Percentiles rank a stretch among this genome's conserved stretches.
phyloP scores from a whole-genome alignment of 164 flowering plant genomes.

The Dillenia turbinata region DNA sequence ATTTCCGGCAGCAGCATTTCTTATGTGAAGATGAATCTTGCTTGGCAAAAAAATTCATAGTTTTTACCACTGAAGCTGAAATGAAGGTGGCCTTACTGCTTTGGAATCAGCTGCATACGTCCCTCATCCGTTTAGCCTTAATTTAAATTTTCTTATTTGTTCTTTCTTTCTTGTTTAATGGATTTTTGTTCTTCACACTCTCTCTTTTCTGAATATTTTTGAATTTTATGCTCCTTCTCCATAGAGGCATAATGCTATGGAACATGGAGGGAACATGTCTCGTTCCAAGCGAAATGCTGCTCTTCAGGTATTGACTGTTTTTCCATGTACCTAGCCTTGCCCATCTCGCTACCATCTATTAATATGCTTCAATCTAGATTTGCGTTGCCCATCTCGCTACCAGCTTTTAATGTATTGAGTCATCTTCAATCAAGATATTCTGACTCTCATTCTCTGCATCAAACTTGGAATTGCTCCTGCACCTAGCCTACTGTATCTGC shows the following conservation, averaged over 20 bases:
- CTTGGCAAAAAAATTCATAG: constrained; percentile 82
- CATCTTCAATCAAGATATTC: no score
- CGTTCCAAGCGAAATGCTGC: constrained; percentile 88
- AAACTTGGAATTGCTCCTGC: no score
- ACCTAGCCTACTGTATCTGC: no score
- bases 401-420: no score
- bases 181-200: neutral
- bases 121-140: neutral
- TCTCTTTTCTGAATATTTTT: neutral
- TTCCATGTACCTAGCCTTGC: no score
- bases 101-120: neutral
- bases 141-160: neutral
- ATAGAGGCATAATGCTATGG: constrained; percentile 81
- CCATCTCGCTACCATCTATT: no score
- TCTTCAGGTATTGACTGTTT: constrained; percentile 51
- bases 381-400: no score
- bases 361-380: no score
- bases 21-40: constrained; percentile 92
- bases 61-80: constrained; percentile 78
- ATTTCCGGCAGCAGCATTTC: constrained; percentile 81
- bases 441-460: no score
- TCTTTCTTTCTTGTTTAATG: neutral
- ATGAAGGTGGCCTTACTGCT: constrained; percentile 56
- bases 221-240: neutral
- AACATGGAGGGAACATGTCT: constrained; percentile 94